Evolutionary conservation across 1,284 basidiomycete genomes (phyloP), one percentile per base, ranked within the genome.

Genomic region (Trametes sp.): DNA sequence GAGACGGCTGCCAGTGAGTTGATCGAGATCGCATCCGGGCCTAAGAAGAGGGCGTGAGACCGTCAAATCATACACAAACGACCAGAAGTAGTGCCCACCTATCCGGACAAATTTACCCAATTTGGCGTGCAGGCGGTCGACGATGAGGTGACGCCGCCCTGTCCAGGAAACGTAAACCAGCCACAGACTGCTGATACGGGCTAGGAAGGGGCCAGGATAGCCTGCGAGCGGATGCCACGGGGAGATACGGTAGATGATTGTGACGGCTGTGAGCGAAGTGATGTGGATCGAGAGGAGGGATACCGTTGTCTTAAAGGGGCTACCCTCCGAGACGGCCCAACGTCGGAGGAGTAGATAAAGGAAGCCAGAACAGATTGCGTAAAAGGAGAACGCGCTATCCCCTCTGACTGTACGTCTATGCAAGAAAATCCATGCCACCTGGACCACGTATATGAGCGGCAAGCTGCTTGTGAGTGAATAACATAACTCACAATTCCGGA

Each of bases 51-150:
- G n/a, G n/a, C n/a, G n/a, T n/a, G n/a, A n/a, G n/a, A n/a, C n/a
- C n/a, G n/a, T n/a, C n/a, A n/a, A 26, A 45, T 13, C 41, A 21
- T 11, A 24, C 4, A n/a, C 14, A 16, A 38, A 14, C 16, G n/a
- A 16, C 14, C 24, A 21, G 19, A 2, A 31, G n/a, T n/a, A n/a
- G n/a, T n/a, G n/a, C 53, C 2, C 28, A 60, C 62, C 62, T 16
- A 63, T 57, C 35, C 73, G 62, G 4, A 75, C 71, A 24, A 69
- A 61, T n/a, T 67, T 62, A 1, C 73, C 72, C 50, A 73, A 71
- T 29, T 52, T 58, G 6, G 66, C 24, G 44, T 75, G 73, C 4
- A 73, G 52, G 1, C 46, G 16, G 28, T 70, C 51, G 29, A 67
- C 52, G 33, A 65, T 65, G 4, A 61, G 42, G 49, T 73, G 68